Evolutionary conservation across 2,329 filamentous ascomycete species (phyloP).

Genomic region (Ophiosphaerella herpotricha): DNA sequence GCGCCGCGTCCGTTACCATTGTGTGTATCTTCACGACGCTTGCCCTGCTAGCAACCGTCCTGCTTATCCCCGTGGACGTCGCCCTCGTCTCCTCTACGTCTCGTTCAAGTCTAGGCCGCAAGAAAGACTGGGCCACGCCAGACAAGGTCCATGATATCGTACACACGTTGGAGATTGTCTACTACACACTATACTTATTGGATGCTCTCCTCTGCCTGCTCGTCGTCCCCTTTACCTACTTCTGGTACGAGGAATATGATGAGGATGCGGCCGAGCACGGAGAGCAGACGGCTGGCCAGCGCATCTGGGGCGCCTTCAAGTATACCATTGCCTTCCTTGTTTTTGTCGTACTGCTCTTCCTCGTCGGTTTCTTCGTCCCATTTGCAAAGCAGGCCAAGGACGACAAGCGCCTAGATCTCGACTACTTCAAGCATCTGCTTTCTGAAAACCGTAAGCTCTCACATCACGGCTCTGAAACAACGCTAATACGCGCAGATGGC

Average conservation of each 20-base stretch:
- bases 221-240: conserved; percentile 94
- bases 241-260: conserved; percentile 97
- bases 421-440: conserved; percentile 87
- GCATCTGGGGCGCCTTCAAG: conserved; percentile 83
- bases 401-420: conserved; percentile 75
- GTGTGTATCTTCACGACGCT: conserved; percentile 88
- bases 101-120: conserved; percentile 72
- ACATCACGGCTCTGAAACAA: conserved; percentile 5
- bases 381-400: conserved; percentile 67
- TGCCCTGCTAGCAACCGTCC: conserved; percentile 84
- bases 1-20: conserved; percentile 78
- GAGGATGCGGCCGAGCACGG: conserved; percentile 84
- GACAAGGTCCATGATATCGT: conserved; percentile 78
- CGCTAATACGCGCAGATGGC: conserved; percentile 61
- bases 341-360: conserved; percentile 79
- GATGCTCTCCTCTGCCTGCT: conserved; percentile 88
- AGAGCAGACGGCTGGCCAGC: conserved; percentile 69
- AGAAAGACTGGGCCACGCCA: conserved; percentile 94
- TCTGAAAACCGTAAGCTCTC: conserved; percentile 71
- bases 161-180: conserved; percentile 81
- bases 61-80: conserved; percentile 93
- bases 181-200: conserved; percentile 90
- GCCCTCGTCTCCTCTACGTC: conserved; percentile 91
- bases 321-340: conserved; percentile 86
- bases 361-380: conserved; percentile 93